Evolutionary conservation across 1,139 yeast genomes (phyloP), one percentile per base, ranked within the genome.

Genomic region (Geotrichum siamense): DNA sequence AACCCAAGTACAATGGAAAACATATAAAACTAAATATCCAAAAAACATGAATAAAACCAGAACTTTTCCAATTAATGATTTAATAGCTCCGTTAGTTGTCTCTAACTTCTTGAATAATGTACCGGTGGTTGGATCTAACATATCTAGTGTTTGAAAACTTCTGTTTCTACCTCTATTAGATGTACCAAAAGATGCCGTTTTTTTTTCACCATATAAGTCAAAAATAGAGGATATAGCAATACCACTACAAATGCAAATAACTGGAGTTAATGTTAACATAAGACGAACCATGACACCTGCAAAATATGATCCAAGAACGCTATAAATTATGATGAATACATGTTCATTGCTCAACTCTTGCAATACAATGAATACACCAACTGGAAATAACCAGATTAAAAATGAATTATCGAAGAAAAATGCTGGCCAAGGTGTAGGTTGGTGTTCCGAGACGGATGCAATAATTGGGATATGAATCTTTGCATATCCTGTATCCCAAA

Each of bases 281-380:
- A 93, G 75, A 68, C 99, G 84, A 46, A 93, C 94, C 98, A 93
- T 93, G 47, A 91, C 99, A 61, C 98, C 99, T 3, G 98, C 96
- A 67, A 91, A 91, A 67, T 91, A 91, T 10, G 96, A 84, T 57
- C 94, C 93, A 54, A 93, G 73, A 17, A 93, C 93, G 32, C 91
- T 75, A 65, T 91, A 91, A 44, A 87, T 86, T 57, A 91, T 82
- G 51, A 91, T 79, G 63, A 93, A 93, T 29, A 93, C 86, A 55
- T 91, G 96, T 68, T 89, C 97, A 60, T 91, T 86, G 46, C 79
- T 76, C 60, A 93, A 72, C 51, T 91, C 96, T 64, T 84, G 84
- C 76, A 91, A 83, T 55, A 91, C 75, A 55, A 91, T 67, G 68
- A 83, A 91, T 45, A 93, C 82, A 53, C 98, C 99, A 2, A 91